These are phyloP conservation scores for Stagonosporopsis cucurbitacearum DNA, from an alignment of 2,329 filamentous ascomycete genomes.

Conservation along the genomic window DNA sequence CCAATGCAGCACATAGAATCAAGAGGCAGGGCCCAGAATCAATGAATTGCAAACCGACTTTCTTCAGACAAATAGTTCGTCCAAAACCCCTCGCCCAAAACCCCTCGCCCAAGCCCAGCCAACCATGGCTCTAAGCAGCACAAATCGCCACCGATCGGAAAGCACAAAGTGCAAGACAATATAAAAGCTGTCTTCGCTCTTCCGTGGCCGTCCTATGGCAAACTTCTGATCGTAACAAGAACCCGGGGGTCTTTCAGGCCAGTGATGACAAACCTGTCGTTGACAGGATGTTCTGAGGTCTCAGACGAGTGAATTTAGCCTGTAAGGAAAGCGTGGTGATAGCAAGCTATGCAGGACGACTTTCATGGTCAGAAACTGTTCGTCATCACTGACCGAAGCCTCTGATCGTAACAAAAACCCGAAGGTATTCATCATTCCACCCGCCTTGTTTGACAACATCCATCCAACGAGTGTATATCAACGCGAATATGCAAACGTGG, in stretches of 20 bases:
- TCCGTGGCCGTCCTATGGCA: background rate
- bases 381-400: background rate
- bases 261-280: background rate
- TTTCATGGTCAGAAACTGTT: background rate
- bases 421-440: too few relatives aligned
- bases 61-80: background rate
- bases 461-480: too few relatives aligned
- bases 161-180: background rate
- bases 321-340: background rate
- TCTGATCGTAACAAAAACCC: background rate
- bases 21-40: background rate
- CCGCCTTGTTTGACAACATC: too few relatives aligned
- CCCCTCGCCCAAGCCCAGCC: background rate
- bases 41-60: background rate
- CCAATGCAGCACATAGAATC: background rate
- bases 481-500: too few relatives aligned
- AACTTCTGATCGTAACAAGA: background rate
- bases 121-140: background rate
- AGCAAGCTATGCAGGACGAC: background rate
- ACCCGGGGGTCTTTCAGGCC: background rate
- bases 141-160: background rate
- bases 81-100: background rate
- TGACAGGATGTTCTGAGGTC: background rate
- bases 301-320: background rate
- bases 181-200: background rate